Base-by-base conservation (phyloP, 139 green algal genomes). In the Gonium pectorale region DNA sequence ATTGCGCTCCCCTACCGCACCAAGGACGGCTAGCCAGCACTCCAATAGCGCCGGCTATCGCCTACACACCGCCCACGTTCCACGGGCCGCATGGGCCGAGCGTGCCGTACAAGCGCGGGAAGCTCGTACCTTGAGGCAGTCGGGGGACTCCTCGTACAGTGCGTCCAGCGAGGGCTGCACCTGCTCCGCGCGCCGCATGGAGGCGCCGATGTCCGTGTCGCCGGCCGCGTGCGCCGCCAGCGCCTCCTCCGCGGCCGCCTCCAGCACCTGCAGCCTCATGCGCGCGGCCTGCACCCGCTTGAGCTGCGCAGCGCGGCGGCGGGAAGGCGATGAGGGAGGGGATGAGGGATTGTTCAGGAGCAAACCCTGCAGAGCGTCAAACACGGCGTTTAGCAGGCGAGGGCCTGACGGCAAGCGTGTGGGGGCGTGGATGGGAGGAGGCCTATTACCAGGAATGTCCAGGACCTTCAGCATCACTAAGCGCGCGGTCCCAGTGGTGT, bases 61-160 rank as follows among this genome's bases (percentile, higher is more conserved):
- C 46, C 46, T 54, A 11, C 13, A 54, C 46, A 11, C 15, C 46
- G 11, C 46, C 46, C 46, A 11, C 13, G 15, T 15, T 15, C 46
- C 46, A 54, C 46, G 11, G 13, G 46, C 15, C 13, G 46, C 11
- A 11, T 15, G 13, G 46, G 46, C 11, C 13, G 46, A 54, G 11
- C 46, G 13, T 54, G 13, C 13, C 46, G 46, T 24, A 54, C 46
- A 54, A 11, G 13, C 46, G 49, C 49, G 15, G 49, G 13, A 59
- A 17, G 15, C 21, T 33, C 83, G 2, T 43, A 86, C 85, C 70
- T 86, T 51, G 19, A 90, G 59, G 63, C 91, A 95, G 86, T 92
- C 80, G 0, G 86, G 80, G n/a, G 90, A 87, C 11, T 81, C 64
- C 33, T 90, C 67, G 43, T 90, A 94, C 33, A 94, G 60, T 22